Conservation (phyloP, 768 basidiomycete genomes). For the Pleurotus eryngii region DNA sequence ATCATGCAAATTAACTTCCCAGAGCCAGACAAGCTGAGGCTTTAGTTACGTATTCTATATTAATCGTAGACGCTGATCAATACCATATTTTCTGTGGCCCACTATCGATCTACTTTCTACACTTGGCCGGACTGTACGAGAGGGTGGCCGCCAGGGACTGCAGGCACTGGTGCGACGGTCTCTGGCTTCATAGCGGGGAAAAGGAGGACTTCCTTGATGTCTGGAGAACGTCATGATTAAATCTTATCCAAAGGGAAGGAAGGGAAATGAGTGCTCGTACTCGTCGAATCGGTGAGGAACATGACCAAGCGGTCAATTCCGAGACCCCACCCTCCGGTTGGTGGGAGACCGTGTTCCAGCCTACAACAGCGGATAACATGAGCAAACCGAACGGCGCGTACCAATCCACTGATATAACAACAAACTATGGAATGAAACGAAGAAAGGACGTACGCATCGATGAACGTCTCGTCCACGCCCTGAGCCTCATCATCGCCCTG, state of each 20-base stretch:
- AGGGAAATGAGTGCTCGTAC: slow-evolving; percentile 37
- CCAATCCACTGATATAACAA: not conserved
- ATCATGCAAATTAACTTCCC: too few species aligned
- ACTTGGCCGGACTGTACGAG: slow-evolving; percentile 8
- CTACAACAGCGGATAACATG: slow-evolving; percentile 31
- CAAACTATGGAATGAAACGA: not conserved
- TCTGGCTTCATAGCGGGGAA: slow-evolving; percentile 98
- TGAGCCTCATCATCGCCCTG: slow-evolving; percentile 98
- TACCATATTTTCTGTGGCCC: too few species aligned
- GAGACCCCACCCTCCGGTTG: slow-evolving; percentile 96
- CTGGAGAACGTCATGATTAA: slow-evolving; percentile 30
- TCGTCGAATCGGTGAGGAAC: slow-evolving; percentile 97
- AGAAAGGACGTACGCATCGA: slow-evolving; percentile 73
- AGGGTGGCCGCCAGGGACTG: slow-evolving; percentile 10
- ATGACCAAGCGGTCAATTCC: slow-evolving; percentile 96
- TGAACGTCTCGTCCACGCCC: slow-evolving; percentile 92
- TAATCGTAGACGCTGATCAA: too few species aligned
- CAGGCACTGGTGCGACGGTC: slow-evolving; percentile 36
- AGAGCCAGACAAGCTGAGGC: too few species aligned
- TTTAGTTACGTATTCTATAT: too few species aligned
- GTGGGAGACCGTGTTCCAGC: slow-evolving; percentile 95
- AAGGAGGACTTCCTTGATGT: slow-evolving; percentile 94
- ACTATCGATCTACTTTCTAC: not conserved
- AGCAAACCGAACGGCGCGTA: not conserved
- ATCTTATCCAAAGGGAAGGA: not conserved